Percentiles rank a stretch among this genome's conserved stretches.
phyloP scores from a whole-genome alignment of 1,284 basidiomycete genomes.

The Amylostereum areolatum region DNA sequence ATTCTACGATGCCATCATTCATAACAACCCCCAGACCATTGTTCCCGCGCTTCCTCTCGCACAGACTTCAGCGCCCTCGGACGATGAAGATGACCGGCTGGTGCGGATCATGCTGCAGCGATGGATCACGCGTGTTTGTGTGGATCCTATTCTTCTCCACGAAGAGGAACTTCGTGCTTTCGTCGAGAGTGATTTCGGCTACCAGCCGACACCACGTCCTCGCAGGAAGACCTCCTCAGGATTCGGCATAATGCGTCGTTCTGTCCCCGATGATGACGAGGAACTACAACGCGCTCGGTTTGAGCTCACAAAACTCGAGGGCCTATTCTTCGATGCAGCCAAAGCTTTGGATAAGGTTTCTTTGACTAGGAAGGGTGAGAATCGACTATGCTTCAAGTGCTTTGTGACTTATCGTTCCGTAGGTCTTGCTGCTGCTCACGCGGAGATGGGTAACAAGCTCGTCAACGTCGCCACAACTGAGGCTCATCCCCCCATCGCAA shows the following conservation, averaged over 20 bases:
- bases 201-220: constrained; percentile 74
- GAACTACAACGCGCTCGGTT: constrained; percentile 84
- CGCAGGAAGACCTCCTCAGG: constrained; percentile 63
- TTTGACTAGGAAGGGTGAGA: constrained; percentile 68
- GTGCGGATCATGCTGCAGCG: constrained; percentile 89
- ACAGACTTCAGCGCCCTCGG: constrained; percentile 89
- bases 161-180: constrained; percentile 92
- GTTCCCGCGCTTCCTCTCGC: constrained; percentile 86
- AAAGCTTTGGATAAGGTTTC: constrained; percentile 83
- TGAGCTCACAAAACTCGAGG: constrained; percentile 85
- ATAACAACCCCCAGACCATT: constrained; percentile 86
- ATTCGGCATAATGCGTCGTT: constrained; percentile 63
- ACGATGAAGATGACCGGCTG: constrained; percentile 93
- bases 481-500: constrained; percentile 72
- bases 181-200: constrained; percentile 93
- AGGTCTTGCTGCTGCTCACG: constrained; percentile 73
- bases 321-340: constrained; percentile 84
- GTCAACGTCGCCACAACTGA: constrained; percentile 86
- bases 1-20: constrained; percentile 81
- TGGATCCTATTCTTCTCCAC: constrained; percentile 77
- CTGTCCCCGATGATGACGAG: constrained; percentile 79
- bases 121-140: constrained; percentile 87
- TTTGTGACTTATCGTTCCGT: constrained; percentile 3
- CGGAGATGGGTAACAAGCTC: constrained; percentile 86
- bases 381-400: constrained; percentile 1